phyloP scores from a whole-genome alignment of 306 rosid genomes.

The Castanea crenata region DNA sequence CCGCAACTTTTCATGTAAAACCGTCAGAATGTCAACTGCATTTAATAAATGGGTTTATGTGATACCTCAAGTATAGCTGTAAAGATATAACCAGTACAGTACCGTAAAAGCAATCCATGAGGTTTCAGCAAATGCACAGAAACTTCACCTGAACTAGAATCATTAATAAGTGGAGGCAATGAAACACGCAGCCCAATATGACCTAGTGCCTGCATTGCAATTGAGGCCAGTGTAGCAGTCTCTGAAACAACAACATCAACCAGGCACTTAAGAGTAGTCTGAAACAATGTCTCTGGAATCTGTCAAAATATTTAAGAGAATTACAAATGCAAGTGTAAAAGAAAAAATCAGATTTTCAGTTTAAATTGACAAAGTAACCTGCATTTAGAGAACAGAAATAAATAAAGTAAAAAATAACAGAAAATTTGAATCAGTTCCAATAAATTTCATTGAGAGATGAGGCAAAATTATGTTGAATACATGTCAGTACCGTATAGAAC shows the following conservation, averaged over 20 bases:
- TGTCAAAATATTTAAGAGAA: conserved; percentile 32
- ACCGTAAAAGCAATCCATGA: neutral
- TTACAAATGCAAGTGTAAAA: conserved; percentile 7
- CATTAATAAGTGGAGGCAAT: conserved; percentile 58
- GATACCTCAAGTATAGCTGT: conserved; percentile 21
- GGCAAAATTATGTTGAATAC: no score
- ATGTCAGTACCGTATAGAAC: no score
- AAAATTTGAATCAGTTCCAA: no score
- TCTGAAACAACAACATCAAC: conserved; percentile 79
- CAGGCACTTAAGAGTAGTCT: conserved; percentile 60
- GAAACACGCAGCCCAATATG: conserved; percentile 79
- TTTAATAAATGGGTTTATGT: conserved; percentile 26
- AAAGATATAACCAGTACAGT: conserved; percentile 5
- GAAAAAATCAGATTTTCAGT: neutral
- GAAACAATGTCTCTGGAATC: conserved; percentile 62
- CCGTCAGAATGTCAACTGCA: conserved; percentile 78
- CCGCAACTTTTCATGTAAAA: conserved; percentile 63
- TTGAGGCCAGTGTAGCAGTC: conserved; percentile 70
- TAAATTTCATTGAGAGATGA: no score
- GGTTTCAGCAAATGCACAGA: conserved; percentile 18
- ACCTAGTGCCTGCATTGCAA: conserved; percentile 93
- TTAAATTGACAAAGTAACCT: conserved; percentile 5
- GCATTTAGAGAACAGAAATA: neutral
- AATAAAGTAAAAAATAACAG: neutral
- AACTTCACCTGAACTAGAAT: conserved; percentile 60